Evolutionary conservation across 2,329 filamentous ascomycete genomes (phyloP).

Genomic region (Didymellaceae sp.): DNA sequence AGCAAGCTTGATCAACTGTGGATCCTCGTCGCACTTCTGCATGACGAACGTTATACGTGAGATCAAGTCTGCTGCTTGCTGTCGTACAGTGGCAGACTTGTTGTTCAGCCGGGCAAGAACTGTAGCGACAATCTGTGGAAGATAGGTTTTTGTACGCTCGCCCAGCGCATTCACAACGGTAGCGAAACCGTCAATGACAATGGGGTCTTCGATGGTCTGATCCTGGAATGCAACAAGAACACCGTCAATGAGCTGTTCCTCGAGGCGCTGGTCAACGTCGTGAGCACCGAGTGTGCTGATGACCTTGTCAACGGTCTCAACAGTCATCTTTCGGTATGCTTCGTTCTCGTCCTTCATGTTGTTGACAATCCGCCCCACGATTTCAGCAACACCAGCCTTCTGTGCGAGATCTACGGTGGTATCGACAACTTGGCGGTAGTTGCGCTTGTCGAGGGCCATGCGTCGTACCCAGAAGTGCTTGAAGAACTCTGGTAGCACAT

Average conservation of each 20-base stretch:
- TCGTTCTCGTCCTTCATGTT: slow-evolving; percentile 99
- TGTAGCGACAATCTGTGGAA: slow-evolving; percentile 95
- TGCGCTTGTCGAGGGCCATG: slow-evolving; percentile 96
- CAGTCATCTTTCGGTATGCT: slow-evolving; percentile 98
- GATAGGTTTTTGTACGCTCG: slow-evolving; percentile 91
- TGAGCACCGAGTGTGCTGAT: slow-evolving; percentile 91
- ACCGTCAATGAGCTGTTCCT: slow-evolving; percentile 93
- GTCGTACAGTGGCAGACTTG: slow-evolving; percentile 94
- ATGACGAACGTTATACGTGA: slow-evolving; percentile 98
- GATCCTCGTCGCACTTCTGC: slow-evolving; percentile 97
- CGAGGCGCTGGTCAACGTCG: slow-evolving; percentile 89
- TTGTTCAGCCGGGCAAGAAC: slow-evolving; percentile 98
- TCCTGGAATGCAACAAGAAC: slow-evolving; percentile 97
- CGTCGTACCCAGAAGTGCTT: slow-evolving; percentile 98
- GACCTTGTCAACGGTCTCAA: slow-evolving; percentile 97
- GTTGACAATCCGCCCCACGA: slow-evolving; percentile 88
- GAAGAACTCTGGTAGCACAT: slow-evolving; percentile 95
- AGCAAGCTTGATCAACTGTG: slow-evolving; percentile 92
- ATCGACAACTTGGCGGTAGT: slow-evolving; percentile 97
- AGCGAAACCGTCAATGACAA: slow-evolving; percentile 97
- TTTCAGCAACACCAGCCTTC: slow-evolving; percentile 97
- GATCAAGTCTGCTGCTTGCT: slow-evolving; percentile 95
- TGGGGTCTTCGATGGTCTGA: slow-evolving; percentile 93
- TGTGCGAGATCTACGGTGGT: slow-evolving; percentile 96
- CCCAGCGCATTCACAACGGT: slow-evolving; percentile 96